phyloP scores from a whole-genome alignment of 1,284 basidiomycete genomes.

The Trametes versicolor region DNA sequence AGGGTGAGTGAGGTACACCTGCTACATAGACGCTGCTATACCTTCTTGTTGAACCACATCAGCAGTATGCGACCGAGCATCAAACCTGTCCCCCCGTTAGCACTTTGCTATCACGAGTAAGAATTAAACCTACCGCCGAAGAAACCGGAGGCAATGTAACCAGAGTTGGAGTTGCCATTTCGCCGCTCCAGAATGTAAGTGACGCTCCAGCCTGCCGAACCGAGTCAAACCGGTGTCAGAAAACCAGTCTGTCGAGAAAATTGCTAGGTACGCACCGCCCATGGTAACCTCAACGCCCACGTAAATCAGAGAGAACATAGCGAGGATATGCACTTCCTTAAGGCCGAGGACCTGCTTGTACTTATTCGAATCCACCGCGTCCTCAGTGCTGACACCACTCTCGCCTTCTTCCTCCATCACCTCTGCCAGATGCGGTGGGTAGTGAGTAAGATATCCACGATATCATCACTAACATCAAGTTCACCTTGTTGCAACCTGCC shows the following conservation, averaged over 20 bases:
- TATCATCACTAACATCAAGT: background rate
- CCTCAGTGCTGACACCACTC: conserved; percentile 45
- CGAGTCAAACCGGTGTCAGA: background rate
- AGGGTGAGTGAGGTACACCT: background rate
- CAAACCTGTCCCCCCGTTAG: conserved; percentile 51
- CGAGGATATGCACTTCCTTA: conserved; percentile 63
- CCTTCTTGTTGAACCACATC: conserved; percentile 67
- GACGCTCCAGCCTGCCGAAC: conserved; percentile 27
- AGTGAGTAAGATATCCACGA: background rate
- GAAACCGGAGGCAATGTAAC: conserved; percentile 51
- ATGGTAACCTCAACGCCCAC: conserved; percentile 74
- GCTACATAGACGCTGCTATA: conserved; percentile 31
- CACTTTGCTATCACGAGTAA: too few species aligned
- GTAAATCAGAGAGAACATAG: conserved; percentile 70
- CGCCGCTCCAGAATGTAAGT: conserved; percentile 38
- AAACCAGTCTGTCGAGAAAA: background rate
- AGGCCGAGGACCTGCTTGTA: conserved; percentile 64
- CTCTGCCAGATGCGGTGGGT: conserved; percentile 24
- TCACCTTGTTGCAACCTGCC: conserved; percentile 60
- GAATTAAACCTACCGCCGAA: conserved; percentile 47
- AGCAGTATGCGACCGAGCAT: conserved; percentile 65
- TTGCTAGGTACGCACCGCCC: conserved; percentile 51
- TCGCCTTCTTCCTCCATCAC: conserved; percentile 51
- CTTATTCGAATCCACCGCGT: conserved; percentile 50
- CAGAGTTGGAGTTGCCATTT: conserved; percentile 44